Conservation (phyloP, 2,329 filamentous ascomycete genomes). For the Coniella lustricola region DNA sequence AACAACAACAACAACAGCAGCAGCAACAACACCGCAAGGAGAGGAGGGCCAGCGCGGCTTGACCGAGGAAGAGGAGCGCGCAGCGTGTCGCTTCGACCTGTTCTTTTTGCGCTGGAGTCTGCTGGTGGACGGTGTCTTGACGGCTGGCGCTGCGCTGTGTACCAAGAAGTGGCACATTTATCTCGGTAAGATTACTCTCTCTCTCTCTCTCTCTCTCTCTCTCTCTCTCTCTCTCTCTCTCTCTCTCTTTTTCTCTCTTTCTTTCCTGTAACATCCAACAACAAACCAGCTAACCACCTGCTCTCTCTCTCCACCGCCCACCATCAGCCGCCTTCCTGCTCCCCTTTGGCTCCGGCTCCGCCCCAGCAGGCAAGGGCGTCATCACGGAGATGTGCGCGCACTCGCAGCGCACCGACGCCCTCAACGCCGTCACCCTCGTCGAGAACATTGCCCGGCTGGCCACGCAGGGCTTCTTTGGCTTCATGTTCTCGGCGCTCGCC, state of each 20-base stretch:
- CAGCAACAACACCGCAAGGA: too few relatives aligned
- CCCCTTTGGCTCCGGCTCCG: slow-evolving; percentile 62
- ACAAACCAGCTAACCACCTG: too few relatives aligned
- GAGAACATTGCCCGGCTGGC: slow-evolving; percentile 60
- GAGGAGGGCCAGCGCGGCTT: slow-evolving; percentile 17
- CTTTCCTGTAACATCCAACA: background rate
- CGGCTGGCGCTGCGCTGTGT: slow-evolving; percentile 55
- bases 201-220: background rate
- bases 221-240: too few relatives aligned
- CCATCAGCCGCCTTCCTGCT: slow-evolving; percentile 49
- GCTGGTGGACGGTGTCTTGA: slow-evolving; percentile 57
- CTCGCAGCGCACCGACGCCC: slow-evolving; percentile 55
- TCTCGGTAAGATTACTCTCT: slow-evolving; percentile 35
- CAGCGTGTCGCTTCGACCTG: slow-evolving; percentile 56
- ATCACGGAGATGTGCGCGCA: slow-evolving; percentile 63
- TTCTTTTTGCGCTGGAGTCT: slow-evolving; percentile 61
- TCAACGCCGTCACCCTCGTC: slow-evolving; percentile 62
- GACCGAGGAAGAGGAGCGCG: slow-evolving; percentile 30
- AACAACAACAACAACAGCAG: too few relatives aligned
- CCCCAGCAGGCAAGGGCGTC: slow-evolving; percentile 64
- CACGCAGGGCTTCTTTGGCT: slow-evolving; percentile 60
- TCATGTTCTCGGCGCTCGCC: slow-evolving; percentile 59
- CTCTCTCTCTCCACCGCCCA: too few relatives aligned
- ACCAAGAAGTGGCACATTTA: slow-evolving; percentile 62
- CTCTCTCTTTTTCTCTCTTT: background rate